Conservation (phyloP, 2,329 filamentous ascomycete species). For the Talaromyces sp. region DNA sequence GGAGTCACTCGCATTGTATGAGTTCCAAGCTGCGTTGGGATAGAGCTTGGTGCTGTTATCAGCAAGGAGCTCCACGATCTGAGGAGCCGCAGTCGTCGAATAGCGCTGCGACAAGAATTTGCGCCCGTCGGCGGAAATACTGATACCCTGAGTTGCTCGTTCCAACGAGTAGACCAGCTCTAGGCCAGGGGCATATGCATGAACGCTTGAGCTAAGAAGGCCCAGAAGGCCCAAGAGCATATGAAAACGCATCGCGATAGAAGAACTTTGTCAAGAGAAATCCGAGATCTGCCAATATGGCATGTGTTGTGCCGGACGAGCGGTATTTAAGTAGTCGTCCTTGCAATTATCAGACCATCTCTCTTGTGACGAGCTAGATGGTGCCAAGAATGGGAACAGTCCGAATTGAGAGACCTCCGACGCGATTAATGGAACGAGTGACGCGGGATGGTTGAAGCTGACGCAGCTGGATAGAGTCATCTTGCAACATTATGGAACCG, state of each 20-base stretch:
- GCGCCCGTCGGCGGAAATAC: neutral
- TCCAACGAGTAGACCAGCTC: neutral
- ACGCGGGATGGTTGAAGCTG: neutral
- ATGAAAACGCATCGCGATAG: neutral
- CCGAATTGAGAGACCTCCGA: too few species aligned
- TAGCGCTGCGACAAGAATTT: constrained; percentile 1
- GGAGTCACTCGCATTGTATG: constrained; percentile 9
- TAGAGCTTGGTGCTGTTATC: constrained; percentile 6
- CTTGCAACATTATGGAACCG: neutral
- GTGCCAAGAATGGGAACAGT: too few species aligned
- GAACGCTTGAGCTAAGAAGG: neutral
- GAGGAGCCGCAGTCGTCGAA: neutral
- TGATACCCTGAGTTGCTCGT: neutral
- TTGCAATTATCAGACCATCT: too few species aligned
- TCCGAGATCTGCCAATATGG: neutral
- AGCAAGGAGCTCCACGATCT: neutral
- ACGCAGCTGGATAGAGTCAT: neutral
- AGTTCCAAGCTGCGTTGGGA: constrained; percentile 13
- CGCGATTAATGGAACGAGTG: neutral
- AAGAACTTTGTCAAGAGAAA: neutral
- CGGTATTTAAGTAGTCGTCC: too few species aligned
- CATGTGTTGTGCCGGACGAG: too few species aligned
- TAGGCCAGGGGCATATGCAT: neutral
- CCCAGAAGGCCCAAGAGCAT: neutral
- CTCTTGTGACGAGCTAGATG: too few species aligned